A percentile compares a stretch with the other conserved stretches of the same genome.
Evolutionary conservation across 2,329 filamentous ascomycete species (phyloP).

Genomic region (Boeremia exigua): DNA sequence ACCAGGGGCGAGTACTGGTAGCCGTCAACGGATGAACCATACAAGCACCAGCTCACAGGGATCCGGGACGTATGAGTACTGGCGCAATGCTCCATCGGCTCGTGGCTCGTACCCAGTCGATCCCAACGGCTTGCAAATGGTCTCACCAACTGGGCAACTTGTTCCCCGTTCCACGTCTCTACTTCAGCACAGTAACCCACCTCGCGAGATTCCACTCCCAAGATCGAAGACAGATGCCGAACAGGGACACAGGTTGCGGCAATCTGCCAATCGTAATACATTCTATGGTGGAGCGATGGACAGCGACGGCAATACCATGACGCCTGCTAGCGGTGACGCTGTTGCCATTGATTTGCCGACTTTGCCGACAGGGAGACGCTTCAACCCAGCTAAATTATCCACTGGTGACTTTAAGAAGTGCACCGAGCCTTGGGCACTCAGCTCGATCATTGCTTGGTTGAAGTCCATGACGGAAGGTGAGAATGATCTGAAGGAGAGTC

Average conservation of each 20-base stretch:
- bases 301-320: constrained; percentile 64
- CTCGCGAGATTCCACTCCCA: constrained; percentile 79
- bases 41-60: constrained; percentile 40
- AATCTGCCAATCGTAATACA: constrained; percentile 43
- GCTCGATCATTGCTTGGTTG: constrained; percentile 85
- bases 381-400: constrained; percentile 83
- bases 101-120: constrained; percentile 42
- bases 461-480: constrained; percentile 90
- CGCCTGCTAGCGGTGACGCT: constrained; percentile 49
- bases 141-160: constrained; percentile 38
- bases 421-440: constrained; percentile 89
- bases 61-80: constrained; percentile 55
- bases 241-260: constrained; percentile 55
- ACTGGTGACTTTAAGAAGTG: constrained; percentile 84
- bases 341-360: constrained; percentile 83
- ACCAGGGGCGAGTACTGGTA: constrained; percentile 57
- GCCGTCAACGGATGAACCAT: constrained; percentile 51
- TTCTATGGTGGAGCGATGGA: constrained; percentile 43
- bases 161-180: constrained; percentile 64
- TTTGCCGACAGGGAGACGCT: constrained; percentile 79
- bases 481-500: constrained; percentile 81
- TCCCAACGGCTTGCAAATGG: constrained; percentile 39
- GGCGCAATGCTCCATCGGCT: constrained; percentile 42
- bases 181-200: constrained; percentile 79
- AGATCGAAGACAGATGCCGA: constrained; percentile 95